Evolutionary conservation across 352 stramenopile genomes (phyloP).

Genomic region (Phytophthora boehmeriae): DNA sequence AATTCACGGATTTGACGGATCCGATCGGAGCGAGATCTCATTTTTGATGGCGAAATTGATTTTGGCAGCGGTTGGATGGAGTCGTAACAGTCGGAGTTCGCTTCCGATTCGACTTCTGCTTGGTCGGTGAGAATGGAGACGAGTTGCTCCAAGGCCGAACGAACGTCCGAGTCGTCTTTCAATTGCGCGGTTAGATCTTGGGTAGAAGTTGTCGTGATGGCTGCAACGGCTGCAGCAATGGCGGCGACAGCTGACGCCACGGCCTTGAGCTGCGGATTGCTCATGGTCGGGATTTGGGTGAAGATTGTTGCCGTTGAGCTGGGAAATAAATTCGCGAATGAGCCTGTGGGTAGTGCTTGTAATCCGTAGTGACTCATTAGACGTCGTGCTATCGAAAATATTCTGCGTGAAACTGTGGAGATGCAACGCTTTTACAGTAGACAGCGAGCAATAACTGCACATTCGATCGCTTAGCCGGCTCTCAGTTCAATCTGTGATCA

Average conservation of each 20-base stretch:
- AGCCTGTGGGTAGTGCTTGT: too few species aligned
- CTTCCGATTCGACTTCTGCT: background rate
- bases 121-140: background rate
- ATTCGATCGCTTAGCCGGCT: too few species aligned
- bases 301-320: background rate
- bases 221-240: background rate
- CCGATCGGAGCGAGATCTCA: background rate
- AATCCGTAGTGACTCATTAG: too few species aligned
- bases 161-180: background rate
- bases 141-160: background rate
- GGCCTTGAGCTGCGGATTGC: background rate
- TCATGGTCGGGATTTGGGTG: background rate
- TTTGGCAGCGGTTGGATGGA: background rate
- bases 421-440: too few species aligned
- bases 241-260: background rate
- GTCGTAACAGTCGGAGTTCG: background rate
- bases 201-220: background rate
- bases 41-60: background rate
- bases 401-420: too few species aligned
- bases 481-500: too few species aligned
- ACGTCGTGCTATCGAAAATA: too few species aligned
- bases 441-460: too few species aligned
- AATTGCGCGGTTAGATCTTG: background rate
- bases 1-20: background rate
- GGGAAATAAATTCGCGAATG: background rate